phyloP scores from a whole-genome alignment of 2,329 filamentous ascomycete species.

The Grosmannia huntii region DNA sequence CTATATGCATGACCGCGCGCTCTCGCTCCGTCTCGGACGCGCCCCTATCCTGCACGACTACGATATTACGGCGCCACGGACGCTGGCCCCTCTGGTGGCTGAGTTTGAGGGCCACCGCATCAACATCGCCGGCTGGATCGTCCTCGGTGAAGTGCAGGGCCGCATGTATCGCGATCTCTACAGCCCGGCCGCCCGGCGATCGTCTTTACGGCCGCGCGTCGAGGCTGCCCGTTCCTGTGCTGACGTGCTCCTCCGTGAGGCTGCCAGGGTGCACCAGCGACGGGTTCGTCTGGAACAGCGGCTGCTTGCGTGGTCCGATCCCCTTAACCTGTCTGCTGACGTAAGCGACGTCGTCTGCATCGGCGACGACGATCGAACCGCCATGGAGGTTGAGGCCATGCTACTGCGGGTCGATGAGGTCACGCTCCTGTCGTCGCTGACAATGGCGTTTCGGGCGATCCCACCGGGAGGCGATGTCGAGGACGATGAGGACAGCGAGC shows the following conservation, averaged over 20 bases:
- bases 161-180: constrained; percentile 46
- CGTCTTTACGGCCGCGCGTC: constrained; percentile 24
- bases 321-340: background rate
- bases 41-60: constrained; percentile 44
- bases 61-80: constrained; percentile 33
- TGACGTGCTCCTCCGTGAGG: constrained; percentile 21
- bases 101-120: constrained; percentile 28
- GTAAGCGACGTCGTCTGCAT: background rate
- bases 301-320: background rate
- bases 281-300: background rate
- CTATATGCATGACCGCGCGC: constrained; percentile 35
- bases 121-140: constrained; percentile 41
- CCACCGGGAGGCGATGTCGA: constrained; percentile 10
- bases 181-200: constrained; percentile 27
- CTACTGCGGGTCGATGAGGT: constrained; percentile 35
- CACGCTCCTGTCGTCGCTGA: constrained; percentile 32
- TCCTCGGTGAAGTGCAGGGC: constrained; percentile 42
- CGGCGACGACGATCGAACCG: background rate
- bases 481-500: constrained; percentile 14
- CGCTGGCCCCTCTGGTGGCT: constrained; percentile 14
- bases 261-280: background rate
- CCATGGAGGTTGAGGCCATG: constrained; percentile 13
- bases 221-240: constrained; percentile 26
- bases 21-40: constrained; percentile 46
- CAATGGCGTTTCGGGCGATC: constrained; percentile 38